phyloP scores from a whole-genome alignment of 306 rosid species.

The Inga leiocalycina region DNA sequence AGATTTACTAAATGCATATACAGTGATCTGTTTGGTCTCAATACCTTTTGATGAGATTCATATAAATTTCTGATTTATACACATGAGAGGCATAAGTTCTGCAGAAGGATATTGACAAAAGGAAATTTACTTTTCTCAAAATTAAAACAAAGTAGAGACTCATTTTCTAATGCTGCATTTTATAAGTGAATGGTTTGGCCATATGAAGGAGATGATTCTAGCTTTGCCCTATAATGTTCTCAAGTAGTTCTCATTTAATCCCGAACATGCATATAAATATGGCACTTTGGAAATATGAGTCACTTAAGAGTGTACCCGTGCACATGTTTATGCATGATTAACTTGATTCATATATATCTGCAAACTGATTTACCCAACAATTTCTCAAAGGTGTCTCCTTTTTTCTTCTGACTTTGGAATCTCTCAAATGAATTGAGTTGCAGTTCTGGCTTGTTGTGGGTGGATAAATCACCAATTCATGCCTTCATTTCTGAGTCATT shows the following conservation, averaged over 20 bases:
- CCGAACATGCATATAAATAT: not conserved
- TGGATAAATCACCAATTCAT: conserved; percentile 88
- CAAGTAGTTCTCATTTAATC: not conserved
- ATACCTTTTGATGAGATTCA: too few species aligned
- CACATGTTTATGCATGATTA: not conserved
- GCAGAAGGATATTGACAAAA: too few species aligned
- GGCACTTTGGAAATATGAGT: not conserved
- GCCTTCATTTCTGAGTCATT: conserved; percentile 82
- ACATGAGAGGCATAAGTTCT: too few species aligned
- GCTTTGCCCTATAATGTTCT: not conserved
- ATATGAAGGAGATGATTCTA: not conserved
- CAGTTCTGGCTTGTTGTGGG: conserved; percentile 94
- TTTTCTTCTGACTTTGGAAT: conserved; percentile 19
- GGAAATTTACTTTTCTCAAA: too few species aligned
- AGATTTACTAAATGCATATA: too few species aligned
- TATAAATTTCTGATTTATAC: too few species aligned
- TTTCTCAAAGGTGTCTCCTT: not conserved
- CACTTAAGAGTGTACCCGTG: not conserved
- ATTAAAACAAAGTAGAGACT: too few species aligned
- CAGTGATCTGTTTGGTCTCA: too few species aligned
- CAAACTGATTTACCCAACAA: not conserved
- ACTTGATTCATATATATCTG: not conserved
- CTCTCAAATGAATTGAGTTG: conserved; percentile 35
- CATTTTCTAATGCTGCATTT: too few species aligned
- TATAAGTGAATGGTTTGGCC: too few species aligned